Conservation (phyloP, 805 yeast genomes). For the Kazachstania africana region DNA sequence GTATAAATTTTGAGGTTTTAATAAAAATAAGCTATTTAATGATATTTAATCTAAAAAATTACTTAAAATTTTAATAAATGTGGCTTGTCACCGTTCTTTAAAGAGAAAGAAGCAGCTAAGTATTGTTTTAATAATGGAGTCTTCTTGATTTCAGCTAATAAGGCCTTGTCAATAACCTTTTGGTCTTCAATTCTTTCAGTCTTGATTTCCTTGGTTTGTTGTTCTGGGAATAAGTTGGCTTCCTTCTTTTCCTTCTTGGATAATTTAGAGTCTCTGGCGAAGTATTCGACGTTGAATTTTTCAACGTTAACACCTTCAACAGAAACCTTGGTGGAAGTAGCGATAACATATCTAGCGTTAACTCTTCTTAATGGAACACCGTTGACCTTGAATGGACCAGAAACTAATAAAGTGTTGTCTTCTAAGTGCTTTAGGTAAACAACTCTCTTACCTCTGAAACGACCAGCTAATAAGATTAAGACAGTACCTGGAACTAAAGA, state of each 20-base stretch:
- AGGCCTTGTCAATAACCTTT: slow-evolving; percentile 83
- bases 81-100: slow-evolving; percentile 96
- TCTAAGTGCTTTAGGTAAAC: slow-evolving; percentile 91
- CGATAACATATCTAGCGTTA: slow-evolving; percentile 94
- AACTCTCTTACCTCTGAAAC: slow-evolving; percentile 99
- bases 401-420: slow-evolving; percentile 91
- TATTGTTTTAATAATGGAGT: slow-evolving; percentile 93
- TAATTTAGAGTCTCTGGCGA: slow-evolving; percentile 77
- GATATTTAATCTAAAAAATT: background rate
- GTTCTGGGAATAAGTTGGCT: slow-evolving; percentile 78
- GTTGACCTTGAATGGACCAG: slow-evolving; percentile 98
- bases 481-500: slow-evolving; percentile 96
- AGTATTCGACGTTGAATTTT: slow-evolving; percentile 87
- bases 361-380: slow-evolving; percentile 99
- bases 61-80: slow-evolving; percentile 90
- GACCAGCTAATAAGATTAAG: slow-evolving; percentile 91
- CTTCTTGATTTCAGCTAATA: slow-evolving; percentile 87
- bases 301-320: slow-evolving; percentile 70
- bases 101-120: slow-evolving; percentile 86
- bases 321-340: slow-evolving; percentile 84
- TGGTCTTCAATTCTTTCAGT: slow-evolving; percentile 93
- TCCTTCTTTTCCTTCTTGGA: slow-evolving; percentile 73
- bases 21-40: slow-evolving; percentile 1
- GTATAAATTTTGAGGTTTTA: slow-evolving; percentile 1
- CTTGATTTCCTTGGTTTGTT: slow-evolving; percentile 71